Percentiles rank a stretch among this genome's conserved stretches.
Conservation (phyloP, 331 rosid genomes). For the Telfairia occidentalis region DNA sequence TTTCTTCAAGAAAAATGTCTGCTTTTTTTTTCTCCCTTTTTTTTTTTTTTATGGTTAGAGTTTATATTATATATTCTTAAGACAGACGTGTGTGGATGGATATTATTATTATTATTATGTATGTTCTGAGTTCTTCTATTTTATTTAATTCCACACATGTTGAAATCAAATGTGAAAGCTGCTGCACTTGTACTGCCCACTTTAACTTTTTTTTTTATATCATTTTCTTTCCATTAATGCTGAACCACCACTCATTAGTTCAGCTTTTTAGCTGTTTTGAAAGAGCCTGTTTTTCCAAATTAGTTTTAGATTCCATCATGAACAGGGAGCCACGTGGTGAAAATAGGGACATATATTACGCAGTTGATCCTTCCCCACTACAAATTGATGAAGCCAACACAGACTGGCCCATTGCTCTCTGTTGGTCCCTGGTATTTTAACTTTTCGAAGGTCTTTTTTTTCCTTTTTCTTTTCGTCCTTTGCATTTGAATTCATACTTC, state of each 20-base stretch:
- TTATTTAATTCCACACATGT: background rate
- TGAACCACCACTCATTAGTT: background rate
- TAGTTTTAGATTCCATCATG: background rate
- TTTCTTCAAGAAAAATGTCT: conserved; percentile 2
- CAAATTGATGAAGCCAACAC: background rate
- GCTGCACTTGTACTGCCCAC: background rate
- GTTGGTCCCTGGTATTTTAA: background rate
- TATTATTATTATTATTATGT: background rate
- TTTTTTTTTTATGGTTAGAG: background rate
- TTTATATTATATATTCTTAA: background rate
- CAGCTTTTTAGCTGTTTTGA: background rate
- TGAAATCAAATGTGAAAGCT: background rate
- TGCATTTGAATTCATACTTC: background rate
- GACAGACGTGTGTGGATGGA: background rate
- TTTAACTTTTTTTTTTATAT: too few species aligned
- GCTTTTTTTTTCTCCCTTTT: background rate
- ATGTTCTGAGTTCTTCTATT: background rate
- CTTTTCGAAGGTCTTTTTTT: background rate
- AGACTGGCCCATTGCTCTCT: background rate
- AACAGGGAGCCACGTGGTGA: conserved; percentile 3
- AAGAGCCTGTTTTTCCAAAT: background rate
- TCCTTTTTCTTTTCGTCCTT: background rate
- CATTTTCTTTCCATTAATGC: background rate
- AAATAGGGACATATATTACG: background rate
- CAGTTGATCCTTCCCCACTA: background rate